Percentiles rank a stretch among this genome's conserved stretches.
phyloP scores from a whole-genome alignment of 1,139 yeast species.

The Torulaspora pretoriensis region DNA sequence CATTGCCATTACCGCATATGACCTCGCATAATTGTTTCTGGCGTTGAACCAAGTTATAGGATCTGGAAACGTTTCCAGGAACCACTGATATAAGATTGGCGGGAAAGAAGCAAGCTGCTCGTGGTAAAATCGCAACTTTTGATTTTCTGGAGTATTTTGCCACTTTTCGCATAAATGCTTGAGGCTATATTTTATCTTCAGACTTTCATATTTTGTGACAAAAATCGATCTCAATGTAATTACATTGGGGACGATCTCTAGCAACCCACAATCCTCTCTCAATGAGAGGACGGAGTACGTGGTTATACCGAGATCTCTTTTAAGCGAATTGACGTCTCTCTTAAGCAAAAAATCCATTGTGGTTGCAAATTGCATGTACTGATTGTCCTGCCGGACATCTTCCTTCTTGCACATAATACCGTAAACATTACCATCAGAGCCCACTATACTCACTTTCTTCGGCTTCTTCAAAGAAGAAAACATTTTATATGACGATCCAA shows the following conservation, averaged over 20 bases:
- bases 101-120: constrained; percentile 45
- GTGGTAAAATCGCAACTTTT: constrained; percentile 33
- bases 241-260: constrained; percentile 89
- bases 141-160: constrained; percentile 28
- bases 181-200: constrained; percentile 35
- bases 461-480: constrained; percentile 86
- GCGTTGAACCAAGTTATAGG: constrained; percentile 86
- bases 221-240: constrained; percentile 73
- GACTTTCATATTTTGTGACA: constrained; percentile 42
- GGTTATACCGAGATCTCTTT: constrained; percentile 64
- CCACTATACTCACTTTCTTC: constrained; percentile 67
- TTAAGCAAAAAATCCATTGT: constrained; percentile 73
- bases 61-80: constrained; percentile 80
- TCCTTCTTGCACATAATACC: constrained; percentile 82
- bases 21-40: constrained; percentile 66
- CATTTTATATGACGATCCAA: constrained; percentile 42
- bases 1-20: constrained; percentile 95
- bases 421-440: constrained; percentile 71
- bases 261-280: constrained; percentile 81
- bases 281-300: constrained; percentile 89
- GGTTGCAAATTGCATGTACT: constrained; percentile 87
- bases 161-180: constrained; percentile 31
- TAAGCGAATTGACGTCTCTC: constrained; percentile 66
- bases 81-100: constrained; percentile 85
- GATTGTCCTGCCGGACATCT: constrained; percentile 92